Conservation (phyloP, 1,284 basidiomycete genomes). For the Spongiforma sp. region DNA sequence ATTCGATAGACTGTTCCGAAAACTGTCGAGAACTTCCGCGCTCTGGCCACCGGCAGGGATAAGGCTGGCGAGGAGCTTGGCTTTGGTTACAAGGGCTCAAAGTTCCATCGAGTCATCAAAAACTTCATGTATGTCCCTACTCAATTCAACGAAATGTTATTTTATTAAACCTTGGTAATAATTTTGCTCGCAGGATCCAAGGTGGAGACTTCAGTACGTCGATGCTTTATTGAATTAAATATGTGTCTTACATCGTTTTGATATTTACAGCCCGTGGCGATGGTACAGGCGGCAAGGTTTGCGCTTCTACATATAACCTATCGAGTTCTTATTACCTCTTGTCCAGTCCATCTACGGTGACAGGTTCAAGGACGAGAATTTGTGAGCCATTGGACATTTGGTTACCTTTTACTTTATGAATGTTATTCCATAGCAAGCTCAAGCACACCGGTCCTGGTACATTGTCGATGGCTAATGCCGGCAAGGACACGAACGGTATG, state of each 20-base stretch:
- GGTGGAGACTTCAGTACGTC: conserved; percentile 88
- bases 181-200: conserved; percentile 67
- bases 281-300: conserved; percentile 90
- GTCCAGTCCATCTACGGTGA: conserved; percentile 88
- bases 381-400: conserved; percentile 54
- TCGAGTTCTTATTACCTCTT: conserved; percentile 4
- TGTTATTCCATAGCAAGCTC: conserved; percentile 68
- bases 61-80: conserved; percentile 80
- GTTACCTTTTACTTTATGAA: neutral
- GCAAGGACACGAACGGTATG: conserved; percentile 83
- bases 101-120: conserved; percentile 98
- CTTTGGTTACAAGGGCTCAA: conserved; percentile 89
- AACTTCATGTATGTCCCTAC: conserved; percentile 83
- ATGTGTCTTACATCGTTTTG: conserved; percentile 2
- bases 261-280: conserved; percentile 76
- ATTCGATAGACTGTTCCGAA: conserved; percentile 86
- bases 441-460: conserved; percentile 85
- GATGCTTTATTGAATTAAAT: neutral
- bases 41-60: conserved; percentile 79
- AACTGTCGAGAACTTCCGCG: conserved; percentile 96
- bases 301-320: conserved; percentile 1
- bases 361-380: conserved; percentile 97
- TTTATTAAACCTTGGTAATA: conserved; percentile 3
- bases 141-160: too few relatives aligned
- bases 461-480: conserved; percentile 95